Evolutionary conservation across 306 rosid species (phyloP), one percentile per base, ranked within the genome.

Genomic region (Cucumis cinereus): DNA sequence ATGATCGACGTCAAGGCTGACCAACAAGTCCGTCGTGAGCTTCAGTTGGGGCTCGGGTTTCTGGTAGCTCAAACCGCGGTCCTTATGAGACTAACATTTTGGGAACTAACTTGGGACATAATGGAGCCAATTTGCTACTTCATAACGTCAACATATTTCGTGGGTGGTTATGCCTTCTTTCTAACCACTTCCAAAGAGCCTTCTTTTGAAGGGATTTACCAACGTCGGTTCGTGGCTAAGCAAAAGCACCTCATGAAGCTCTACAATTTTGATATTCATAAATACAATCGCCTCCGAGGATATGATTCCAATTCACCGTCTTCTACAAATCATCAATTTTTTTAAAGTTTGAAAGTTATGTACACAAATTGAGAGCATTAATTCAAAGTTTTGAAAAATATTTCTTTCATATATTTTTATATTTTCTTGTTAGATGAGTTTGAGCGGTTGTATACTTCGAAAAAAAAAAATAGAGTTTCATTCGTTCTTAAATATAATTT

Each of bases 91-190:
- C 83, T 89, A 23, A 89, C 93, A 5, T 89, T 89, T 81, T 89
- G 93, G 93, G 93, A 89, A 78, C 89, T 89, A 0, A 78, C 83
- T 0, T 89, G 93, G 93, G 93, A 89, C 76, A 88, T 89, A 28
- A 89, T 89, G 93, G 93, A 89, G 76, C 93, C 93, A 6, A 83
- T 89, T 10, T 89, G 93, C 89, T 89, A 82, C 79, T 87, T 79
- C 73, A 69, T 89, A 30, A 87, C 91, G 19, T 82, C 93, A 5
- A 59, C 77, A 28, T 87, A 87, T 75, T 89, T 84, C 83, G 82
- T 87, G 86, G 87, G 77, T 3, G 88, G 89, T 13, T 87, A 81
- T 62, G 66, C 84, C 1, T 89, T 89, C 77, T 89, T 89, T 83
- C 84, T 89, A 8, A 76, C 77, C 40, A 89, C 91, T 61, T 72